A percentile compares a stretch with the other conserved stretches of the same genome.
phyloP scores from a whole-genome alignment of 345 rosid genomes.

The Eutrema yunnanense region DNA sequence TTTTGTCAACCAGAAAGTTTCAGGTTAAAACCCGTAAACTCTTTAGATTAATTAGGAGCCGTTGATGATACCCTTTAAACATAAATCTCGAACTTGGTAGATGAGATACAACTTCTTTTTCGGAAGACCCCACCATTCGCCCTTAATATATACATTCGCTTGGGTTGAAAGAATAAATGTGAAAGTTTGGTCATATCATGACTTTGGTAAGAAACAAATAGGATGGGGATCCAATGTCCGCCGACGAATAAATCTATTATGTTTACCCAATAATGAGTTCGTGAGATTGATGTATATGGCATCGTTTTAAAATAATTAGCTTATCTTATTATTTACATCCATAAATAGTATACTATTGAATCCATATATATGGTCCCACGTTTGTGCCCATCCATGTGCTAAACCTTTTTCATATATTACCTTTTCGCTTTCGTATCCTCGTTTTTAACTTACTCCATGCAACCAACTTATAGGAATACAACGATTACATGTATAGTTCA shows the following conservation, averaged over 20 bases:
- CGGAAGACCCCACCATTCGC: not conserved
- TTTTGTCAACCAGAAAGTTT: no score
- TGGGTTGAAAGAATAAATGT: not conserved
- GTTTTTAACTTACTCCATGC: not conserved
- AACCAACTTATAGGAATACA: not conserved
- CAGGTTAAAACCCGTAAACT: no score
- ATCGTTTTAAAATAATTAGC: not conserved
- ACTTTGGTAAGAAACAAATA: not conserved
- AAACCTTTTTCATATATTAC: not conserved
- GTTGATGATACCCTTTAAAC: not conserved
- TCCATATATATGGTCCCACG: not conserved
- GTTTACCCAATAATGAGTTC: not conserved
- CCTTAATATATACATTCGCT: not conserved
- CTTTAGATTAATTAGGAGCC: no score
- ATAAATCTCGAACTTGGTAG: not conserved
- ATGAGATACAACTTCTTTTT: not conserved
- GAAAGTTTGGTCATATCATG: not conserved
- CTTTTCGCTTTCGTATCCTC: not conserved
- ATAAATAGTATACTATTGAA: not conserved
- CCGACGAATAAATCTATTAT: conserved; percentile 22
- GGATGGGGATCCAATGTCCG: conserved; percentile 14
- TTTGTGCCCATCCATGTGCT: conserved; percentile 14
- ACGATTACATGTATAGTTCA: not conserved
- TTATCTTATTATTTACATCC: not conserved
- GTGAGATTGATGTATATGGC: not conserved